Evolutionary conservation across 768 basidiomycete genomes (phyloP), one percentile per base, ranked within the genome.

Genomic region (Kwoniella mangroviensis): DNA sequence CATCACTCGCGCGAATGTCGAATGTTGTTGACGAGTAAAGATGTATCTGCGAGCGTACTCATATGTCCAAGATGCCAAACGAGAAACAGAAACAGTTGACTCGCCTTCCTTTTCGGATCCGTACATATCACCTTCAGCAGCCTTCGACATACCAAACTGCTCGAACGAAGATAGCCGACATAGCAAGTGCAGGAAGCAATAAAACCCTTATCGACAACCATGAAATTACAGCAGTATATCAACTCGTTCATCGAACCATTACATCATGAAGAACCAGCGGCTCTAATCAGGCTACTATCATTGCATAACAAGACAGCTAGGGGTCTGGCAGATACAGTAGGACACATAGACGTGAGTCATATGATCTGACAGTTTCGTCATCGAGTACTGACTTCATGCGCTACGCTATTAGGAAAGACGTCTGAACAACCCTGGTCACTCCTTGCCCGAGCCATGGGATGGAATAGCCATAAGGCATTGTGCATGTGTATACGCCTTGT

Each of bases 151-250:
- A 49, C 4, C 45, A 34, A 34, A 34, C 34, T 34, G 34, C 34
- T 34, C 34, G 34, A 34, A 34, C 34, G 34, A 34, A 34, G 34
- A 6, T 4, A 7, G 34, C 34, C 3, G 6, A 34, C 9, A 34
- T 34, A 34, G 34, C 10, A 21, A 55, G 12, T 12, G 22, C 1
- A 55, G 17, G 21, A 57, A 57, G 11, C 21, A 12, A 54, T 13
- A 59, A 42, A 59, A 34, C 24, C 24, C 55, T 6, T 15, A 15
- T 59, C 2, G 26, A 24, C 4, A 19, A 68, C 24, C 3, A 80
- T 79, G 79, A 76, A 79, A 73, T 71, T 74, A 13, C 75, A 75
- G 54, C 75, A 79, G 55, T 81, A 79, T 54, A 70, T 79, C 65
- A 68, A 67, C 40, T 74, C 77, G n/a, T 78, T 81, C 63, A 13